Base-by-base conservation (phyloP, 441 rosid species). In the Brassica hybrid region DNA sequence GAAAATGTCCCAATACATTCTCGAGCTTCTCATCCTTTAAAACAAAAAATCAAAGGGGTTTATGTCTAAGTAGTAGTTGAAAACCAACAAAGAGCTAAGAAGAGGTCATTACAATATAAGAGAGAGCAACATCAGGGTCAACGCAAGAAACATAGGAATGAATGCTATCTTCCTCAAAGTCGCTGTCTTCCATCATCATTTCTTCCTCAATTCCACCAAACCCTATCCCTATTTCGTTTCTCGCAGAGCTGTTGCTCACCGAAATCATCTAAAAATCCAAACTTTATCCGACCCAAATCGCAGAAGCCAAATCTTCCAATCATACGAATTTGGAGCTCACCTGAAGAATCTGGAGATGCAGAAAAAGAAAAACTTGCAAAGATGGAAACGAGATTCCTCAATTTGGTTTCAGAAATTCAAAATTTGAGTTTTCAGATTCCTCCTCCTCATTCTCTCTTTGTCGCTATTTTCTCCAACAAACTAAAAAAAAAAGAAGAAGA, bases 81-180 rank as follows among this genome's bases (percentile, higher is more conserved):
- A 80, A 78, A 66, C 21, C 61, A 50, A 50, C 57, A 50, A 41
- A n/a, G 12, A 76, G 19, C 9, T 63, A 13, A 65, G 52, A 43
- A 21, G 6, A 54, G 6, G 3, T 50, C 3, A 10, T 83, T 86
- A 92, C 98, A 65, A 94, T 83, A 80, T 94, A 92, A 72, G 96
- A 87, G 78, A 90, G 96, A 81, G 86, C 85, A 79, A 86, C 69
- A 82, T 90, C 96, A 25, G 91, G 96, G 88, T 92, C 96, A 67
- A 88, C 76, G 83, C 77, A 78, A 68, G 83, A 83, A 67, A 83
- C 88, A 73, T 72, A 82, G 81, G 83, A 87, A 82, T 86, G 87
- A 71, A 96, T 94, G 79, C 91, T 96, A 58, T 96, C 98, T 86
- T 94, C 98, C 83, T 94, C 98, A 75, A 89, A 91, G 86, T 94